Evolutionary conservation across 139 green algal species (phyloP).

Genomic region (Tetraselmis chui): DNA sequence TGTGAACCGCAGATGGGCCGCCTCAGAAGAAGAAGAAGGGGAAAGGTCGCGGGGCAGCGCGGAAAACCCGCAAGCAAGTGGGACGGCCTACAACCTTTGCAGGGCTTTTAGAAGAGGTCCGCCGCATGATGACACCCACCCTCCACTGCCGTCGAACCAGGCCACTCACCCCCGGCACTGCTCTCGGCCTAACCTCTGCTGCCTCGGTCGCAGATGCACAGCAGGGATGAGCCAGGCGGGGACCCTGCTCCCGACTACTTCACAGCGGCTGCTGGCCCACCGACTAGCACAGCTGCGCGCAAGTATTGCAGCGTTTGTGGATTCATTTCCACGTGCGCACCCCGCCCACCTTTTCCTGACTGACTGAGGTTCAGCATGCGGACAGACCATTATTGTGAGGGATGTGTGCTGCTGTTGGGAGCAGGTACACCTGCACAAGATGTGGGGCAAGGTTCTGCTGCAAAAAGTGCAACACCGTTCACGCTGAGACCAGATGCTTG

Average conservation of each 20-base stretch:
- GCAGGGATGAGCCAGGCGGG: background rate
- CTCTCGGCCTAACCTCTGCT: no score
- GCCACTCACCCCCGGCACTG: no score
- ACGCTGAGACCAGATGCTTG: conserved; percentile 75
- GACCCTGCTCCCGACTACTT: conserved; percentile 48
- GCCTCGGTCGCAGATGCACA: no score
- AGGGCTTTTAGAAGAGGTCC: conserved; percentile 59
- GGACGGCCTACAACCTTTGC: conserved; percentile 48
- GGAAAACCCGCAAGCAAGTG: conserved; percentile 45
- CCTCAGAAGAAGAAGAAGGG: conserved; percentile 33
- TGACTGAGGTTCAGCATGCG: no score
- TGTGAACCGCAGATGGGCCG: background rate
- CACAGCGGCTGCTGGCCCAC: conserved; percentile 42
- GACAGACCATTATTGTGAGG: no score
- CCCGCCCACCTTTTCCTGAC: background rate
- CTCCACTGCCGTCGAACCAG: no score
- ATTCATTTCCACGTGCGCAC: conserved; percentile 24
- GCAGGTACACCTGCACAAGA: conserved; percentile 68
- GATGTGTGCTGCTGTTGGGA: no score
- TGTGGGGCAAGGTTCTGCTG: conserved; percentile 72
- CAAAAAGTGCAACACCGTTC: conserved; percentile 53
- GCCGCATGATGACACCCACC: conserved; percentile 12
- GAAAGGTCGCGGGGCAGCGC: conserved; percentile 17
- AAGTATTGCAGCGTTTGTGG: conserved; percentile 72
- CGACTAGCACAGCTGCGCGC: conserved; percentile 26